Conservation (phyloP, 1,139 yeast genomes). For the Scheffersomyces segobiensis region DNA sequence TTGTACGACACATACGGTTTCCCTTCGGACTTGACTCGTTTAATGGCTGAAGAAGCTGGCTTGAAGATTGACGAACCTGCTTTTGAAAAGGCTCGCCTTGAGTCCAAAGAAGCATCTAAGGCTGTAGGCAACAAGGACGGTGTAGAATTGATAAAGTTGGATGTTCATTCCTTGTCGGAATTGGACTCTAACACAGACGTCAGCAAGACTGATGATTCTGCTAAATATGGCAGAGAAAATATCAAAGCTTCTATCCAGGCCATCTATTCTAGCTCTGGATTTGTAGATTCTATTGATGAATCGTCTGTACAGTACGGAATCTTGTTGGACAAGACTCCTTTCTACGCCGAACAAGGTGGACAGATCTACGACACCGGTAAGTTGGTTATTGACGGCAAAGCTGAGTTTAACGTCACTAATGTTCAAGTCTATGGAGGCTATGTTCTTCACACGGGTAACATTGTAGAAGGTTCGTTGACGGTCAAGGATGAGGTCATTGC, state of each 20-base stretch:
- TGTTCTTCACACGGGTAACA: conserved; percentile 88
- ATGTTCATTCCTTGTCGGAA: conserved; percentile 82
- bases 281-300: conserved; percentile 44
- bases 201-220: conserved; percentile 79
- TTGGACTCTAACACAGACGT: conserved; percentile 58
- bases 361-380: conserved; percentile 96
- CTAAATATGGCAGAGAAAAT: conserved; percentile 69
- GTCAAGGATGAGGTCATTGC: conserved; percentile 77
- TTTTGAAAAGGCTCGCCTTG: conserved; percentile 85
- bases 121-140: conserved; percentile 70
- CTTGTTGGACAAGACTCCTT: conserved; percentile 84
- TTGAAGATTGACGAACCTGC: conserved; percentile 87
- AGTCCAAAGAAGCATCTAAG: conserved; percentile 92
- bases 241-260: conserved; percentile 66
- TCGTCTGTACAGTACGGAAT: conserved; percentile 68
- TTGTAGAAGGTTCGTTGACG: conserved; percentile 72
- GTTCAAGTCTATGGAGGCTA: conserved; percentile 94
- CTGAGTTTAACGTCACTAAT: conserved; percentile 87
- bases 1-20: conserved; percentile 98
- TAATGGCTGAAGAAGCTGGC: conserved; percentile 99
- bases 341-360: conserved; percentile 99
- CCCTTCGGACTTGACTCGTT: conserved; percentile 96
- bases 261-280: conserved; percentile 66
- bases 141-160: conserved; percentile 69
- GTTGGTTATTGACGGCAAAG: conserved; percentile 80